A percentile compares a stretch with the other conserved stretches of the same genome.
These are phyloP conservation scores for Cytospora schulzeri DNA, from an alignment of 2,329 filamentous ascomycete species.

Conservation along the genomic window DNA sequence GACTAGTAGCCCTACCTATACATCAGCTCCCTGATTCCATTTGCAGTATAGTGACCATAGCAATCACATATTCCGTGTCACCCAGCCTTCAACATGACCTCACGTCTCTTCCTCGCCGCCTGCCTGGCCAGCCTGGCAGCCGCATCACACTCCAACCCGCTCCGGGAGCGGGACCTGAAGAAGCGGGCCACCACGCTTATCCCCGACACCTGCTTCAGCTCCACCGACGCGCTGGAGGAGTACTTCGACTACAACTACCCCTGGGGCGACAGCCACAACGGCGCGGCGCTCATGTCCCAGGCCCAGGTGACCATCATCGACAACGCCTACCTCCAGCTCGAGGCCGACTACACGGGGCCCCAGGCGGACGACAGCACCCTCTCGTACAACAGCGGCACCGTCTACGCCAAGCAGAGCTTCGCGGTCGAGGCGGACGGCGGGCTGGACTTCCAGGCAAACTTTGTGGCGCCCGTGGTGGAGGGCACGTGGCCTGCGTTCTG, in stretches of 20 bases:
- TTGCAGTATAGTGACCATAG: not conserved
- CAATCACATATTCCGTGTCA: not conserved
- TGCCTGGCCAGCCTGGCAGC: constrained; percentile 17
- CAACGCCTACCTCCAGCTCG: constrained; percentile 46
- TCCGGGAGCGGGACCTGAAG: constrained; percentile 23
- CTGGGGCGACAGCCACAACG: constrained; percentile 58
- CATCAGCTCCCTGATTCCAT: not conserved
- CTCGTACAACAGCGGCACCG: constrained; percentile 51
- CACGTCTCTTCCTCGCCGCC: constrained; percentile 12
- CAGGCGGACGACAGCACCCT: constrained; percentile 42
- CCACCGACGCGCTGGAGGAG: constrained; percentile 38
- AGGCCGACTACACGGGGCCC: constrained; percentile 47
- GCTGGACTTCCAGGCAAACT: constrained; percentile 43
- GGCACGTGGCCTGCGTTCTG: constrained; percentile 60
- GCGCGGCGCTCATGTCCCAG: constrained; percentile 53
- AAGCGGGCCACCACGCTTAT: constrained; percentile 37
- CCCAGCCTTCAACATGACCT: constrained; percentile 16
- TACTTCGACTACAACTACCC: constrained; percentile 56
- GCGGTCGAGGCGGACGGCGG: constrained; percentile 40
- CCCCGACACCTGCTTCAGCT: constrained; percentile 40
- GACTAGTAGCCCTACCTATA: not conserved
- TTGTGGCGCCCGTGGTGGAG: constrained; percentile 41
- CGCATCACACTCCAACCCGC: constrained; percentile 16
- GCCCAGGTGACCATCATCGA: constrained; percentile 44
- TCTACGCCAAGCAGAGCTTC: constrained; percentile 42